A percentile compares a stretch with the other conserved stretches of the same genome.
These are phyloP conservation scores for Komagataella phaffii DNA, from an alignment of 805 yeast species.

Conservation along the genomic window DNA sequence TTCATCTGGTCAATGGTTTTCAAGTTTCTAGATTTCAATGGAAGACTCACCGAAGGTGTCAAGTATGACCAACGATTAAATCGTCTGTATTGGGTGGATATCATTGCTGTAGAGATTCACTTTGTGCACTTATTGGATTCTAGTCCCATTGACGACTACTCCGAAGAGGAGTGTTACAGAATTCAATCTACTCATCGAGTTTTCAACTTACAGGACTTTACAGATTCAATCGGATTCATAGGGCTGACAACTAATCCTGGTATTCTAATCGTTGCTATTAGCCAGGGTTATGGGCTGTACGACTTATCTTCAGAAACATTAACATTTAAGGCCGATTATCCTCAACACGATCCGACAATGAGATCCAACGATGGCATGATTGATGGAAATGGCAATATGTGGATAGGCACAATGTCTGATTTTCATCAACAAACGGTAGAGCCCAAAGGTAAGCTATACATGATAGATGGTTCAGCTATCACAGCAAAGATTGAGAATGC, in stretches of 20 bases:
- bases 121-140: slow-evolving; percentile 14
- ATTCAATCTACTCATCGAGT: slow-evolving; percentile 21
- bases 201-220: slow-evolving; percentile 20
- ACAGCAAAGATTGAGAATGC: slow-evolving; percentile 23
- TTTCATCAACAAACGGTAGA: slow-evolving; percentile 11
- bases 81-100: slow-evolving; percentile 36
- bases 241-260: slow-evolving; percentile 48
- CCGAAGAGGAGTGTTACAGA: slow-evolving; percentile 10
- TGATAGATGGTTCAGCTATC: slow-evolving; percentile 18
- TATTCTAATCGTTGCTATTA: slow-evolving; percentile 45
- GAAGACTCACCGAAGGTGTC: slow-evolving; percentile 52
- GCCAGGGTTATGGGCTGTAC: slow-evolving; percentile 49
- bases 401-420: slow-evolving; percentile 67
- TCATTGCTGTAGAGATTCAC: slow-evolving; percentile 25
- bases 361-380: slow-evolving; percentile 79
- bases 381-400: slow-evolving; percentile 63
- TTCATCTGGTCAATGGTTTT: background rate
- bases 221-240: slow-evolving; percentile 54
- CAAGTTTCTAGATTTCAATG: slow-evolving; percentile 17
- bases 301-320: slow-evolving; percentile 26
- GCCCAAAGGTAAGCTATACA: slow-evolving; percentile 44
- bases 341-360: slow-evolving; percentile 23
- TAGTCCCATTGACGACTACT: slow-evolving; percentile 6
- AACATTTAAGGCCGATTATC: slow-evolving; percentile 22
- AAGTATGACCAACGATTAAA: slow-evolving; percentile 45